Base-by-base conservation (phyloP, 1,139 yeast species). In the Sugiyamaella castrensis region DNA sequence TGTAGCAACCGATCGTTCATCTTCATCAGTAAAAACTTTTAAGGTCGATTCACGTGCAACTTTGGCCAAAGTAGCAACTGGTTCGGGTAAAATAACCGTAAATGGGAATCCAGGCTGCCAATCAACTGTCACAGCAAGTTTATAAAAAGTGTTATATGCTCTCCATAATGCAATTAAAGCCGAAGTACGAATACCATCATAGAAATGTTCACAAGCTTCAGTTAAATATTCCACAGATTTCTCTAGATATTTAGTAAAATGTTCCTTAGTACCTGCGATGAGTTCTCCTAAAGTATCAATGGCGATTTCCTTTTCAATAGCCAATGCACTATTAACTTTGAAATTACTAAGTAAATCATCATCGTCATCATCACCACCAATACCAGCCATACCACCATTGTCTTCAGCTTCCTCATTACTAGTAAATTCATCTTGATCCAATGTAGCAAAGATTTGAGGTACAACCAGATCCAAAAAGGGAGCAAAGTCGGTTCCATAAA, bases 251-350 rank as follows among this genome's bases (percentile, higher is more conserved):
- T 84, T 84, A 60, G 81, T 79, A 71, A 92, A 89, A 48, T 81
- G 82, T 56, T 80, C 81, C 61, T 89, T 88, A 46, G 96, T 84
- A 58, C 95, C 95, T 53, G 78, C 70, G 54, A 96, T 95, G 65
- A 92, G 79, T 64, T 92, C 97, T 42, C 89, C 84, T 60, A 92
- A 73, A 19, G 97, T 95, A 64, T 91, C 94, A 41, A 94, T 79
- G n/a, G 97, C 96, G 61, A 87, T 89, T 74, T 92, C 98, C 73
- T 92, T 92, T 73, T 92, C 98, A 63, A 87, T 85, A 57, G 97
- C 88, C 63, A 92, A 82, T 74, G 96, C 98, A 46, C 96, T 86
- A 75, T 89, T 89, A 57, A 91, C 91, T 60, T 87, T 84, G 66
- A 87, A 77, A 57, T 84, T 84, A 62, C 83, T 82, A 53, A 79